phyloP scores from a whole-genome alignment of 345 rosid species.

The Rhodamnia argentea region DNA sequence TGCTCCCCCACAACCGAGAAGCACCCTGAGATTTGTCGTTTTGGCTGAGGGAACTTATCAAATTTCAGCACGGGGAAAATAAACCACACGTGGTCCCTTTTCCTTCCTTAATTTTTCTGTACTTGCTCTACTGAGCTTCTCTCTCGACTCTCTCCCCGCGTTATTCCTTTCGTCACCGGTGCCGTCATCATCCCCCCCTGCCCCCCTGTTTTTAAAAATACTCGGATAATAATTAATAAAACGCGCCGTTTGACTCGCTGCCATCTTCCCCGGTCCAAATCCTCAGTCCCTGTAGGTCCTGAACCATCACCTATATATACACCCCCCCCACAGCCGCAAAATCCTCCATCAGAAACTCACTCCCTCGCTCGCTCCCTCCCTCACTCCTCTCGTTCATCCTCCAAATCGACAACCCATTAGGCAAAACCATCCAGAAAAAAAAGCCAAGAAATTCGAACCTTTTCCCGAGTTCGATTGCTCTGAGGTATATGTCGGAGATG shows the following conservation, averaged over 20 bases:
- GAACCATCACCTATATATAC: not conserved
- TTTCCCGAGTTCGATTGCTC: not conserved
- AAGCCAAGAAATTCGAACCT: not conserved
- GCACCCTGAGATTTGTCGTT: not conserved
- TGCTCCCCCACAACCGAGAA: not conserved
- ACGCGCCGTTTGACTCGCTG: slow-evolving; percentile 1
- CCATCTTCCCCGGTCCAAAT: not conserved
- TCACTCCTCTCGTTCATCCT: not conserved
- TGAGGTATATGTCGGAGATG: not conserved
- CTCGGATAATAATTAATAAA: not conserved
- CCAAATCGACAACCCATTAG: not conserved
- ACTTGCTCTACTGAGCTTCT: too few relatives aligned
- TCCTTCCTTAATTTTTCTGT: too few relatives aligned
- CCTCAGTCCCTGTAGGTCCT: not conserved
- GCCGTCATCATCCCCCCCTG: not conserved
- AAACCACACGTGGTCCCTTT: not conserved
- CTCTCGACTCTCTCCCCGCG: not conserved
- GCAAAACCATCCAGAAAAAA: too few relatives aligned
- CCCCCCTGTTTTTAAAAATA: too few relatives aligned
- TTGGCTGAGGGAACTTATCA: not conserved
- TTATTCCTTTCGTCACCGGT: not conserved
- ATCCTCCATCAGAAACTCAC: not conserved
- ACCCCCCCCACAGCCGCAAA: not conserved
- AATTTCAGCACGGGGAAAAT: slow-evolving; percentile 1
- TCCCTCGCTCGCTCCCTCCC: not conserved